Base-by-base conservation (phyloP, 306 rosid species). In the Begonia peltatifolia region DNA sequence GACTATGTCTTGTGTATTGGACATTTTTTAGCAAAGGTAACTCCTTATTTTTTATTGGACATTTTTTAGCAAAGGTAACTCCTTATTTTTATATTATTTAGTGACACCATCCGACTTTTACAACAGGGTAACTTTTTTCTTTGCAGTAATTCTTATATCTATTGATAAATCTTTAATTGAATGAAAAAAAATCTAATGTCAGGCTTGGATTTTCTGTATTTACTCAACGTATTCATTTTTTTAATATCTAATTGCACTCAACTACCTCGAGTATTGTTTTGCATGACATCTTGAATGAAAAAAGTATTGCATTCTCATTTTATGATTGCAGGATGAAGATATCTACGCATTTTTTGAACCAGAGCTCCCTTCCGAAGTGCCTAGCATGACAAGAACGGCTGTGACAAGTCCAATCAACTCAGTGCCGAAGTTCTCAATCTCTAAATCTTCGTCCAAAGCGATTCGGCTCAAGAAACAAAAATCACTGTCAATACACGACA, bases 1-100 rank as follows among this genome's bases (percentile, higher is more conserved):
- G 95, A 90, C 63, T 85, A 78, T 41, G 97, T 90, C 70, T 74
- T 90, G 6, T 85, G 97, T 61, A 68, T 85, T 59, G 97, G 97
- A 0, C 94, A 90, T 74, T 90, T 90, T 71, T 80, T 83, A 30
- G 50, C 85, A 52, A 90, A 90, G 97, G 97, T 84, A 1, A n/a
- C 46, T 53, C 35, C 57, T 58, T 9, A 54, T 61, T 55, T 58
- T 68, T n/a, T n/a, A n/a, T n/a, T 59, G 97, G 97, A 0, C 94
- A 90, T 74, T 90, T 90, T 71, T 80, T 83, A 30, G 50, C 85
- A 52, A 90, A 90, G 97, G 97, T 84, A 1, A n/a, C 46, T 53
- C 35, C 57, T 58, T 9, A 54, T 61, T 55, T 58, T 50, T 41
- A 53, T 42, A 58, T 60, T 9, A 12, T 30, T 30, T 7, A 30